phyloP scores from a whole-genome alignment of 108 stramenopile genomes.

The Stephanodiscus triporus region DNA sequence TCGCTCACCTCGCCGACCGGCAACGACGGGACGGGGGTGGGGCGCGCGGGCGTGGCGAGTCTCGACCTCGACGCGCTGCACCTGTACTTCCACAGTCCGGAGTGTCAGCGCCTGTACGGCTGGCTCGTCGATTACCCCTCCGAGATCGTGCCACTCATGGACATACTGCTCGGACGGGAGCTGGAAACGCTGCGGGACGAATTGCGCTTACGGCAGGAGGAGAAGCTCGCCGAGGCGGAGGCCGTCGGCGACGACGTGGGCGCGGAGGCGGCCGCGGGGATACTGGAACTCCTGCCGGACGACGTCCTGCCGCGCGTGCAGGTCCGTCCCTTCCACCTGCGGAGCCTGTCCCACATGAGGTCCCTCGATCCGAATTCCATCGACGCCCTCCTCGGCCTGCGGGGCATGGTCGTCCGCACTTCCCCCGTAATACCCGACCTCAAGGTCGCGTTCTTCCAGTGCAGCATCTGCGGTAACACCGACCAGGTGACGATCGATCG shows the following conservation, averaged over 20 bases:
- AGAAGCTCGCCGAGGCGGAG: slow-evolving; percentile 37
- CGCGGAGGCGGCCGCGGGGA: slow-evolving; percentile 17
- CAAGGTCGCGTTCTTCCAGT: slow-evolving; percentile 94
- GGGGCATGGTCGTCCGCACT: slow-evolving; percentile 96
- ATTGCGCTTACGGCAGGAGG: slow-evolving; percentile 38
- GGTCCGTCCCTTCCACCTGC: slow-evolving; percentile 94
- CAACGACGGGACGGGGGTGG: slow-evolving; percentile 22
- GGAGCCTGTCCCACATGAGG: slow-evolving; percentile 82
- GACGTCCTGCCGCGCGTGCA: slow-evolving; percentile 71
- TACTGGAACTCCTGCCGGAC: slow-evolving; percentile 38
- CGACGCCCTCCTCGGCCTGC: slow-evolving; percentile 88
- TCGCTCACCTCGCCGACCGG: slow-evolving; percentile 38
- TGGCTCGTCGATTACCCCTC: slow-evolving; percentile 94
- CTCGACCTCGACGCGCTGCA: slow-evolving; percentile 94
- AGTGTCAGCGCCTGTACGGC: slow-evolving; percentile 86
- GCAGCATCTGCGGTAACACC: slow-evolving; percentile 83
- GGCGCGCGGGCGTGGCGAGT: slow-evolving; percentile 52
- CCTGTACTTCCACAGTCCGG: slow-evolving; percentile 82
- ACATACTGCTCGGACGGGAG: slow-evolving; percentile 83
- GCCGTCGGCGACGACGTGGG: slow-evolving; percentile 31
- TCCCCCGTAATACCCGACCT: slow-evolving; percentile 97
- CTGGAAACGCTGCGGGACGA: slow-evolving; percentile 48
- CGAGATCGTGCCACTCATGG: slow-evolving; percentile 96
- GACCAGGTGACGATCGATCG: slow-evolving; percentile 92
- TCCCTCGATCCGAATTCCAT: slow-evolving; percentile 93